Conservation (phyloP, 2,329 filamentous ascomycete species). For the Aurifilum marmelostoma region DNA sequence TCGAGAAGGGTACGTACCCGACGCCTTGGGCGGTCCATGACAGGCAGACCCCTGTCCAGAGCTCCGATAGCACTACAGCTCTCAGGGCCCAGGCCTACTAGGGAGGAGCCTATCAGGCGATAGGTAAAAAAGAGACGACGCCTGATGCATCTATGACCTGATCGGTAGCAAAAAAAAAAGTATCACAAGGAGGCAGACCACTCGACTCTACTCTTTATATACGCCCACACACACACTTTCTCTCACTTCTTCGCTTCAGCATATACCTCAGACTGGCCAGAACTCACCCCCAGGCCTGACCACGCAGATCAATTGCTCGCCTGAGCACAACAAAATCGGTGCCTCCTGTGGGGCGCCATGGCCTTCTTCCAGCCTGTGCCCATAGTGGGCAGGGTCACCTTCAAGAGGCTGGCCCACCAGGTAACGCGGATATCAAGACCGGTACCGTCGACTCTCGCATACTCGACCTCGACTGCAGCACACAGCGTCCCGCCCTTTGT, state of each 20-base stretch:
- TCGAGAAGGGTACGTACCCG: neutral
- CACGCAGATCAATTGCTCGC: neutral
- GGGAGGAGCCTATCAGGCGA: constrained; percentile 20
- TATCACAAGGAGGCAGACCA: neutral
- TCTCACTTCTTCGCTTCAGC: neutral
- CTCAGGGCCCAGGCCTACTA: neutral
- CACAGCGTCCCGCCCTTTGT: constrained; percentile 40
- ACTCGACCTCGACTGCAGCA: constrained; percentile 15
- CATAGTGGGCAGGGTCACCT: constrained; percentile 14
- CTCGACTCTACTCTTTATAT: neutral
- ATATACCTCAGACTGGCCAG: neutral
- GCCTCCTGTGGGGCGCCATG: constrained; percentile 14
- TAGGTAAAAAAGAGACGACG: constrained; percentile 22
- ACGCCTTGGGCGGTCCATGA: neutral
- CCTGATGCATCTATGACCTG: constrained; percentile 18
- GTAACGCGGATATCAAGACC: constrained; percentile 19
- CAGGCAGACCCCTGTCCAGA: constrained; percentile 8
- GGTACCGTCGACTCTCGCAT: constrained; percentile 6
- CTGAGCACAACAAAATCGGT: neutral
- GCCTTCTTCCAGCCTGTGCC: constrained; percentile 26
- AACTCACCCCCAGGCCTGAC: neutral
- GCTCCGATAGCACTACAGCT: neutral
- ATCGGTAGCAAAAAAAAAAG: neutral
- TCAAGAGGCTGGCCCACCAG: constrained; percentile 25
- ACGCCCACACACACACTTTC: neutral